A percentile compares a stretch with the other conserved stretches of the same genome.
Conservation (phyloP, 805 yeast genomes). For the Cyberlindnera euphorbiiphila region DNA sequence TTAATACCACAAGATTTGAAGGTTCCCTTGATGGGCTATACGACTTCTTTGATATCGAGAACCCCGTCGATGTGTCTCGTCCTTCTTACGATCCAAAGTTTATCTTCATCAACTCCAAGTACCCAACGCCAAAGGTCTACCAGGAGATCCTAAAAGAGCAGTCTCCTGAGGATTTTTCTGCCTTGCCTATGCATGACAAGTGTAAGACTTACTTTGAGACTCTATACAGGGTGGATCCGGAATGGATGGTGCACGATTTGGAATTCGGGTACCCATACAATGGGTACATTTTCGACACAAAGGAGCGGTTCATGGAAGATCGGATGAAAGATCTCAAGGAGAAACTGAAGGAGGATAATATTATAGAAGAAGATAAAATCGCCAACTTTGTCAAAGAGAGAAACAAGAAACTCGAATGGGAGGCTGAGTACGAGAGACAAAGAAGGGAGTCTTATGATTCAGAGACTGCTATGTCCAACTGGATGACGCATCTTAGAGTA, state of each 20-base stretch:
- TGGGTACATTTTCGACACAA: constrained; percentile 26
- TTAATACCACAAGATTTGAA: constrained; percentile 1
- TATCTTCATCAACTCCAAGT: constrained; percentile 22
- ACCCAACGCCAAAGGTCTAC: constrained; percentile 23
- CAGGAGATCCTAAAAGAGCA: constrained; percentile 13
- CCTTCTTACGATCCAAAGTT: constrained; percentile 7
- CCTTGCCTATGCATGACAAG: constrained; percentile 13
- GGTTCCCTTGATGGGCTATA: constrained; percentile 2
- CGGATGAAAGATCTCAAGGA: constrained; percentile 17
- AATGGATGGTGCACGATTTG: constrained; percentile 24
- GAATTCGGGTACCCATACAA: constrained; percentile 21
- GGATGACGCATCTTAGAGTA: constrained; percentile 26
- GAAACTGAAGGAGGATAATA: constrained; percentile 13
- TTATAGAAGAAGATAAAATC: constrained; percentile 10
- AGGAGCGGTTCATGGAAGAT: constrained; percentile 19
- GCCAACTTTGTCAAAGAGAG: constrained; percentile 7
- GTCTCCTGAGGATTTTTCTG: constrained; percentile 17
- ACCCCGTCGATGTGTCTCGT: background rate
- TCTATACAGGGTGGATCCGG: constrained; percentile 19
- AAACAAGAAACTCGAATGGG: constrained; percentile 21
- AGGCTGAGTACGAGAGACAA: constrained; percentile 10
- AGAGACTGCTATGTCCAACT: constrained; percentile 24
- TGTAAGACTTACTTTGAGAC: constrained; percentile 22
- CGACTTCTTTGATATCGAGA: constrained; percentile 6
- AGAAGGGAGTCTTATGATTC: constrained; percentile 19